A percentile compares a stretch with the other conserved stretches of the same genome.
Conservation (phyloP, 139 green algal genomes). For the Volvox africanus region DNA sequence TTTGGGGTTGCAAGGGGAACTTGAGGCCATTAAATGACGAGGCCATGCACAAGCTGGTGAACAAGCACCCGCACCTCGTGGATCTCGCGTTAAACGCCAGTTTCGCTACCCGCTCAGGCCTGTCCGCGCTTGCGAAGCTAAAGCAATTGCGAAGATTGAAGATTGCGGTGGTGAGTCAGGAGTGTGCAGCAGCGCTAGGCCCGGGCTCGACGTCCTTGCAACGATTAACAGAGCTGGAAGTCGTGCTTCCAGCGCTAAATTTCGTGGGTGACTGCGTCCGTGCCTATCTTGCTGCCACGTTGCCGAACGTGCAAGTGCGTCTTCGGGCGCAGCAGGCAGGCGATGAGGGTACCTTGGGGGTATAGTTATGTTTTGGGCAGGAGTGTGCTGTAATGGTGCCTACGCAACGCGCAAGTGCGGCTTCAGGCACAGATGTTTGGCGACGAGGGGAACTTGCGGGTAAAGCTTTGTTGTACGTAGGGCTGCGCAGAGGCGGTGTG, state of each 20-base stretch:
- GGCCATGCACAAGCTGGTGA: neutral
- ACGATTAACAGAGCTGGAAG: neutral
- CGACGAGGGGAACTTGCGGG: too few relatives aligned
- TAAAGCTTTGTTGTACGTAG: too few relatives aligned
- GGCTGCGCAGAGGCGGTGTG: too few relatives aligned
- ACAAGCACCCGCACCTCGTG: neutral
- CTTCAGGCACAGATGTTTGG: too few relatives aligned
- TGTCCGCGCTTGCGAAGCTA: neutral
- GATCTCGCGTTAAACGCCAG: neutral
- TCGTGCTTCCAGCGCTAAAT: neutral
- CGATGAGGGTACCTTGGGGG: neutral
- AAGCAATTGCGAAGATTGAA: neutral
- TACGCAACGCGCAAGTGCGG: too few relatives aligned
- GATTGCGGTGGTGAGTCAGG: neutral
- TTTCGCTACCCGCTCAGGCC: neutral
- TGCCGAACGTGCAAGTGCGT: neutral
- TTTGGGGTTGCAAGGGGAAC: conserved; percentile 10
- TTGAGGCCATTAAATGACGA: neutral
- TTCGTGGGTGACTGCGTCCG: conserved; percentile 6
- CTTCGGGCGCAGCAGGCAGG: neutral
- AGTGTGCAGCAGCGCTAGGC: neutral
- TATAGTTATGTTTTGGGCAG: too few relatives aligned
- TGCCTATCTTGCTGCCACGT: neutral
- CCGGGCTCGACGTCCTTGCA: neutral
- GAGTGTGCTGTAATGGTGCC: too few relatives aligned